Conservation (phyloP, 139 green algal species). For the Tetradesmus lagerheimii region DNA sequence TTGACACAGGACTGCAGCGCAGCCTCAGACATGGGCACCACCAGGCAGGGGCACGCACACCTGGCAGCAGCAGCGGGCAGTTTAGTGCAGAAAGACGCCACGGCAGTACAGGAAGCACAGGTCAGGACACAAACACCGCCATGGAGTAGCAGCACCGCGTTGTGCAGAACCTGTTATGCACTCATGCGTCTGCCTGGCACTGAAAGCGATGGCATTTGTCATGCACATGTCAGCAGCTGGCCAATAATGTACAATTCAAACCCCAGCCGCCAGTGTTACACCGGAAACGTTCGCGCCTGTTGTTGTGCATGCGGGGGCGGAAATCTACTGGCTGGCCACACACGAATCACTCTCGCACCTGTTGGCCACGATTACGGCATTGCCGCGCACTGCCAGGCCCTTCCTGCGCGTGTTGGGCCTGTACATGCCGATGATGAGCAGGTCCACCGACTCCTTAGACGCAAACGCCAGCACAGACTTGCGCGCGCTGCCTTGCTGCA, state of each 20-base stretch:
- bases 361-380: constrained; percentile 22
- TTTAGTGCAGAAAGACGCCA: too few species aligned
- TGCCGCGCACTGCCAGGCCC: constrained; percentile 34
- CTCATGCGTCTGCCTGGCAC: too few species aligned
- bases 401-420: constrained; percentile 7
- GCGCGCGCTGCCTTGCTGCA: constrained; percentile 31
- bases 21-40: constrained; percentile 46
- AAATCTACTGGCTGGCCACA: too few species aligned
- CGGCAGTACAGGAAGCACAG: too few species aligned
- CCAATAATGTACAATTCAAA: too few species aligned
- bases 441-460: constrained; percentile 43
- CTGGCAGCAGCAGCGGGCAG: constrained; percentile 5
- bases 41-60: constrained; percentile 44
- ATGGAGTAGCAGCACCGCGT: too few species aligned
- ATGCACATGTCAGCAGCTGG: background rate
- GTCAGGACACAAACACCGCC: too few species aligned
- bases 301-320: too few species aligned
- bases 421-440: constrained; percentile 52
- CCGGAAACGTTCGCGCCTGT: too few species aligned
- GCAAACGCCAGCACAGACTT: constrained; percentile 49
- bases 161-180: background rate
- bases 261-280: too few species aligned
- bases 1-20: constrained; percentile 16
- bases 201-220: too few species aligned
- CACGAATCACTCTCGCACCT: background rate